Base-by-base conservation (phyloP, 805 yeast species). In the Grigorovia yakushimaensis region DNA sequence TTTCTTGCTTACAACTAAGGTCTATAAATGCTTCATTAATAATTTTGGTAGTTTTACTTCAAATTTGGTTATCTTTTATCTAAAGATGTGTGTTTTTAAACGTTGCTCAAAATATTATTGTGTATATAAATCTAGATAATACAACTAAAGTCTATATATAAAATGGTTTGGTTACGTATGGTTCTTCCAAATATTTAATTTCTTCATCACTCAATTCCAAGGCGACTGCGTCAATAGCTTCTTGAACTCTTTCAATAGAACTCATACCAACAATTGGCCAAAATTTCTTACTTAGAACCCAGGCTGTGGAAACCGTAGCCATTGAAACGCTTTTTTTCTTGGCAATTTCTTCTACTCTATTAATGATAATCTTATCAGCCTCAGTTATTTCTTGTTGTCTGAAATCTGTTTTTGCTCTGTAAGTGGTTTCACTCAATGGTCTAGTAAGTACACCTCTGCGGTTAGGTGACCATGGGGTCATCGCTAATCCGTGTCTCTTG, bases 381-480 rank as follows among this genome's bases (percentile, higher is more conserved):
- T 50, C 50, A 10, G 47, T 38, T 35, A 55, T n/a, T n/a, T n/a
- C n/a, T n/a, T n/a, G n/a, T 30, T 79, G 54, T 85, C 41, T 82
- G 20, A 69, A 86, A 20, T n/a, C 43, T 23, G 5, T 10, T 13
- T 39, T 56, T 58, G 11, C 48, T 49, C 17, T 38, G 36, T 20
- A 11, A 38, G 38, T 61, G 49, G 2, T 49, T 49, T 13, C 46
- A 24, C 55, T 54, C 2, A 49, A 41, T 1, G 84, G 81, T 50
- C 81, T 69, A 0, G 82, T 70, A 41, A 80, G 64, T 1, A 73
- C 27, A 8, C 85, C 85, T 49, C 76, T 64, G 3, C 80, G 80
- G 48, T 70, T 62, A 24, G 84, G 84, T 11, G 79, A 73, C 78
- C 79, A 81, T 8, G 84, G 84, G 45, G 77, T 69, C 21, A 79